phyloP scores from a whole-genome alignment of 164 flowering plant species.

The Vitis rupestris region DNA sequence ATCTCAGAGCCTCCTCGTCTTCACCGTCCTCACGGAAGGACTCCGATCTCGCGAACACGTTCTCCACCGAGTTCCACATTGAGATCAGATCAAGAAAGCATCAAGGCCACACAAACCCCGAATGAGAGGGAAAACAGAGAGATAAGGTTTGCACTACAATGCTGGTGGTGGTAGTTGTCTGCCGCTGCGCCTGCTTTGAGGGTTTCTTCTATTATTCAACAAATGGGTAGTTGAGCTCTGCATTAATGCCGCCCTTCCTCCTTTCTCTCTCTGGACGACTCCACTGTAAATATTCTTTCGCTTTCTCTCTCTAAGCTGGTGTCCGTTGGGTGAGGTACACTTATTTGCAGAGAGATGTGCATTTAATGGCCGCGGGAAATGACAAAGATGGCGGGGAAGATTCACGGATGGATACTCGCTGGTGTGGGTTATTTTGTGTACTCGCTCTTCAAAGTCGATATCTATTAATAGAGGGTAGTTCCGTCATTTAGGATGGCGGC shows the following conservation, averaged over 20 bases:
- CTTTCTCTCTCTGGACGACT: background rate
- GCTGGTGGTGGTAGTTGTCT: no score
- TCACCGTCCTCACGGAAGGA: constrained; percentile 62
- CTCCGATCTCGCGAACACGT: constrained; percentile 52
- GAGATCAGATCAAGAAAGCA: background rate
- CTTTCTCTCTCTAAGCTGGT: background rate
- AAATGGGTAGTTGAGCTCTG: constrained; percentile 41
- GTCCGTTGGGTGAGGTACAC: constrained; percentile 11
- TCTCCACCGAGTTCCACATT: constrained; percentile 87
- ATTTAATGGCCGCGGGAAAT: constrained; percentile 39
- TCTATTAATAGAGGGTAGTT: no score
- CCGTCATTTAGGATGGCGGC: no score
- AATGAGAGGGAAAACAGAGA: background rate
- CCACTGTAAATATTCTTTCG: background rate
- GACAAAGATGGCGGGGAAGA: background rate
- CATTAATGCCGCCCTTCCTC: constrained; percentile 41
- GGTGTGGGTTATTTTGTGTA: background rate
- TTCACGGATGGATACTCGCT: no score
- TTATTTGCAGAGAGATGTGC: background rate
- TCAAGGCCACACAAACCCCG: constrained; percentile 2
- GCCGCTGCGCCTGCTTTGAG: no score
- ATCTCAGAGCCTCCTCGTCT: constrained; percentile 83
- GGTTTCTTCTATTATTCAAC: no score
- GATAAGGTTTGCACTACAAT: background rate
- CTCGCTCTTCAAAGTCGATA: constrained; percentile 1